Base-by-base conservation (phyloP, 768 basidiomycete species). In the Pleurotus platypus region DNA sequence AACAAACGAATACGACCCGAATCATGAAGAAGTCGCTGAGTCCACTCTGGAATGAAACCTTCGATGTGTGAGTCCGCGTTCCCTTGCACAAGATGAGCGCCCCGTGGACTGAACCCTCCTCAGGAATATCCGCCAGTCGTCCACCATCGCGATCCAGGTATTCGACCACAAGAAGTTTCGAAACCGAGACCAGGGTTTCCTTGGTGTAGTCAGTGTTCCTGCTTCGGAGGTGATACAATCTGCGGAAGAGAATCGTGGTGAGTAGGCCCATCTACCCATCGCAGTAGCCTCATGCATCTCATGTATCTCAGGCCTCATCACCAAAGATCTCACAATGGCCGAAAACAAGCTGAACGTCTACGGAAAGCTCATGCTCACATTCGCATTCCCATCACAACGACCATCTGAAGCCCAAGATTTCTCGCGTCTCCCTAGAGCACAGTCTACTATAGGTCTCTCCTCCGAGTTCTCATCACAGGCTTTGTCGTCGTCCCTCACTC, bases 91-190 rank as follows among this genome's bases (percentile, higher is more conserved):
- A 61, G 16, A 47, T n/a, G 58, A 55, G 15, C 55, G n/a, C 42
- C 27, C 6, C 42, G 9, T 30, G 30, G 30, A 30, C 7, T 8
- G 8, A 30, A 30, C 9, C 58, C 39, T 53, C 58, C 62, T 20
- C 61, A 91, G 91, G 61, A 79, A 78, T 60, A 83, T 94, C 61
- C 86, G 82, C 46, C 85, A 83, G 59, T 84, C 85, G 26, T 93
- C 92, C 37, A 78, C 83, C 63, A 80, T 95, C 65, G 79, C 81
- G 22, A 89, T 95, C 46, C 92, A 95, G 73, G 83, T 96, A 58
- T 94, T 94, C 67, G 94, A 96, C 77, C 87, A 92, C 71, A 82
- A 84, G 67, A 92, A 90, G 70, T 94, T 91, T 74, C 92, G 82
- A 74, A 86, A 85, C 69, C 83, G 86, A 63, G 93, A 94, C 68